phyloP scores from a whole-genome alignment of 352 stramenopile genomes.

The Phytophthora megakarya region DNA sequence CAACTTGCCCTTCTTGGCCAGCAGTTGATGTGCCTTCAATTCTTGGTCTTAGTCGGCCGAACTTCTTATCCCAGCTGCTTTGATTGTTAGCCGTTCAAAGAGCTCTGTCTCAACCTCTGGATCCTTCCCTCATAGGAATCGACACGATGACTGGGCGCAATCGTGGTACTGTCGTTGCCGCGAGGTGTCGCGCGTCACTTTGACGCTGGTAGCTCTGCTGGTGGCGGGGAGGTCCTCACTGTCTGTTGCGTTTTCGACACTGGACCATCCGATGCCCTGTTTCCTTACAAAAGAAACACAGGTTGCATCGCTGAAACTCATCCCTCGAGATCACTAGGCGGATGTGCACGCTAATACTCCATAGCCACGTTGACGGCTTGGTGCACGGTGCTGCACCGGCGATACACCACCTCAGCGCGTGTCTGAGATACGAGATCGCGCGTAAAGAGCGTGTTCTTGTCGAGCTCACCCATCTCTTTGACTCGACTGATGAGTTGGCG shows the following conservation, averaged over 20 bases:
- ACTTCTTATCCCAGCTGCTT: conserved; percentile 3
- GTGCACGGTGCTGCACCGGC: no score
- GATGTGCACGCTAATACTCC: no score
- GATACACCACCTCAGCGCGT: no score
- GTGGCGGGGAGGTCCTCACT: background rate
- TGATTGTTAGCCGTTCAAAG: conserved; percentile 4
- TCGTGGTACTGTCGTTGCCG: background rate
- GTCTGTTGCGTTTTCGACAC: background rate
- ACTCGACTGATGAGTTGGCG: conserved; percentile 12
- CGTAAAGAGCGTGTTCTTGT: conserved; percentile 17
- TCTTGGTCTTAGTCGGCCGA: background rate
- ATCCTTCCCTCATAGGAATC: background rate
- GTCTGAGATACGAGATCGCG: background rate
- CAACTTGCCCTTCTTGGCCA: background rate
- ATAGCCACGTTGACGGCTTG: no score
- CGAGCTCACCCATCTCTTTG: conserved; percentile 8
- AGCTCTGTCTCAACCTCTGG: background rate
- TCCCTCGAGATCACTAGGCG: background rate
- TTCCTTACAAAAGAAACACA: conserved; percentile 10
- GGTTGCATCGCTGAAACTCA: conserved; percentile 1
- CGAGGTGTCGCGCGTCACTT: background rate
- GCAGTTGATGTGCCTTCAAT: background rate
- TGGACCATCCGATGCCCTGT: conserved; percentile 6
- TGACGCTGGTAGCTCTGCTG: conserved; percentile 7
- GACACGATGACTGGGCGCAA: background rate